These are phyloP conservation scores for Fusarium graminum DNA, from an alignment of 2,329 filamentous ascomycete genomes.

Conservation along the genomic window DNA sequence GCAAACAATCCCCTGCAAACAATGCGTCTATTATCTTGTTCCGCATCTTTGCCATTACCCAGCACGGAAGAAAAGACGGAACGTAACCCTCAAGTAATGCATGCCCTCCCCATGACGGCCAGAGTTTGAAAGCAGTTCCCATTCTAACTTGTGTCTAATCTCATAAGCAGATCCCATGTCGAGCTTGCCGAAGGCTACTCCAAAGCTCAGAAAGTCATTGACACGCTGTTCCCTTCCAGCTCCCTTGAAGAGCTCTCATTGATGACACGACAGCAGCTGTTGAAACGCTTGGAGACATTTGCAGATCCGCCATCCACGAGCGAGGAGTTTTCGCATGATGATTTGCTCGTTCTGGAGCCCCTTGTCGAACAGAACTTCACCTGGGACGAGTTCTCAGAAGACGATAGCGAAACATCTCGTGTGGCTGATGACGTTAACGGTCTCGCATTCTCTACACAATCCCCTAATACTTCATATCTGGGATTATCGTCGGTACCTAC, in stretches of 20 bases:
- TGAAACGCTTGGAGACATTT: not conserved
- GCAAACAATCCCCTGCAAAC: constrained; percentile 8
- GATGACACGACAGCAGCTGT: constrained; percentile 6
- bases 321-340: not conserved
- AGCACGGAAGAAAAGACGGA: constrained; percentile 12
- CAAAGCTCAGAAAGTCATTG: constrained; percentile 4
- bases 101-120: not conserved
- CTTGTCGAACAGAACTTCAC: constrained; percentile 7
- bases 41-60: constrained; percentile 26
- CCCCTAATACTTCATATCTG: constrained; percentile 66
- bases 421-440: constrained; percentile 56
- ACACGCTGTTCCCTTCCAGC: constrained; percentile 2
- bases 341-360: constrained; percentile 12
- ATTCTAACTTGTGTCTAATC: not conserved
- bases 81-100: constrained; percentile 14
- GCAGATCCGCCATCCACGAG: not conserved
- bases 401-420: constrained; percentile 1
- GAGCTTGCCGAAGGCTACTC: constrained; percentile 4
- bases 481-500: constrained; percentile 71
- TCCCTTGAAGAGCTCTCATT: constrained; percentile 8
- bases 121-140: fast-evolving
- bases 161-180: not conserved
- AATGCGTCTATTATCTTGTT: constrained; percentile 28
- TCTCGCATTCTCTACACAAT: constrained; percentile 69
- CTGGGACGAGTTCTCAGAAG: constrained; percentile 26